Conservation (phyloP, 805 yeast species). For the Huiozyma sinensis region DNA sequence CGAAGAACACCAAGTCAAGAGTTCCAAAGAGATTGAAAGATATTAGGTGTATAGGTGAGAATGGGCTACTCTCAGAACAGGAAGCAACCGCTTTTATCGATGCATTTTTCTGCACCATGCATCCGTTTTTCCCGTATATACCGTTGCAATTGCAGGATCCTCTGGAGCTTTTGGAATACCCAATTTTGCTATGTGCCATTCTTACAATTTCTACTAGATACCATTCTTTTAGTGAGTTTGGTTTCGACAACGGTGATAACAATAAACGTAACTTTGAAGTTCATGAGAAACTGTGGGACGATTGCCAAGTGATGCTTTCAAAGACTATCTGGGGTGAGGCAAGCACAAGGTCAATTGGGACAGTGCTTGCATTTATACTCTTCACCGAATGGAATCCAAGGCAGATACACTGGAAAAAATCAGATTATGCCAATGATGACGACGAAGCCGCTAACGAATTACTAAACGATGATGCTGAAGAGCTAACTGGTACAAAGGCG, state of each 20-base stretch:
- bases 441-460: slow-evolving; percentile 8
- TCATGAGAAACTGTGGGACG: slow-evolving; percentile 76
- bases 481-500: slow-evolving; percentile 68
- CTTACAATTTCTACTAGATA: slow-evolving; percentile 74
- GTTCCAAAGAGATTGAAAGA: slow-evolving; percentile 37
- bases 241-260: slow-evolving; percentile 24
- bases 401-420: slow-evolving; percentile 83
- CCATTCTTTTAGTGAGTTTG: slow-evolving; percentile 42
- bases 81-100: slow-evolving; percentile 51
- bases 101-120: slow-evolving; percentile 65
- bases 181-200: slow-evolving; percentile 70
- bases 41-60: slow-evolving; percentile 47
- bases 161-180: slow-evolving; percentile 60
- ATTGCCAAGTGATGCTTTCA: slow-evolving; percentile 70
- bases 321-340: slow-evolving; percentile 94
- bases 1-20: slow-evolving; percentile 26
- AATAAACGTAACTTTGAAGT: slow-evolving; percentile 42
- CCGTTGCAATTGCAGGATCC: slow-evolving; percentile 65
- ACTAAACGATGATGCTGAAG: slow-evolving; percentile 32
- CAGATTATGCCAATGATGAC: slow-evolving; percentile 67
- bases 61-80: slow-evolving; percentile 46
- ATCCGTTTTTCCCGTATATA: slow-evolving; percentile 83
- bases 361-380: slow-evolving; percentile 70
- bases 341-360: slow-evolving; percentile 75
- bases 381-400: slow-evolving; percentile 95